Evolutionary conservation across 2,329 filamentous ascomycete genomes (phyloP).

Genomic region (Tolypocladium pustulatum): DNA sequence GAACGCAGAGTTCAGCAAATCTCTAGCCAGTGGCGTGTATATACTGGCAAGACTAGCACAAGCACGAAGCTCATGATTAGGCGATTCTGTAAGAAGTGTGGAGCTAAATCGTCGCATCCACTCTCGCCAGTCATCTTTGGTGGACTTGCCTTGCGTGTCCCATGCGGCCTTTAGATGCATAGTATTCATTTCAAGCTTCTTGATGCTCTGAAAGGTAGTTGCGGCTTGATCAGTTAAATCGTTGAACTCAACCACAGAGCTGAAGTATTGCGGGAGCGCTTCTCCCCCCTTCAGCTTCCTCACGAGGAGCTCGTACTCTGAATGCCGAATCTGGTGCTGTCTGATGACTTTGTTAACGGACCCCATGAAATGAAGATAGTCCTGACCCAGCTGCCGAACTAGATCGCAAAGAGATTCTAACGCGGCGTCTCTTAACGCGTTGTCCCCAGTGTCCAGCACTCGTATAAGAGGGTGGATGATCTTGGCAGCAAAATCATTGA

Average conservation of each 20-base stretch:
- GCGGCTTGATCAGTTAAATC: constrained; percentile 76
- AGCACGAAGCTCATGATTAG: constrained; percentile 85
- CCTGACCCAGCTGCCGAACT: constrained; percentile 90
- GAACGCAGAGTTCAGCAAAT: constrained; percentile 96
- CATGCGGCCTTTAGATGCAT: constrained; percentile 94
- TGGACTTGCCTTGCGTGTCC: constrained; percentile 94
- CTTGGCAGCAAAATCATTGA: constrained; percentile 91
- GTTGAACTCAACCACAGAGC: constrained; percentile 70
- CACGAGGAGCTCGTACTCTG: constrained; percentile 85
- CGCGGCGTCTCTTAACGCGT: constrained; percentile 65
- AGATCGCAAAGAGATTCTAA: constrained; percentile 90
- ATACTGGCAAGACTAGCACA: constrained; percentile 86
- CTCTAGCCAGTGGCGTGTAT: constrained; percentile 82
- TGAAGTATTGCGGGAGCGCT: constrained; percentile 83
- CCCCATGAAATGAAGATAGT: constrained; percentile 88
- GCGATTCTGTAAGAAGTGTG: constrained; percentile 86
- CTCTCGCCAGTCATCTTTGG: constrained; percentile 97
- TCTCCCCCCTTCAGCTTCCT: constrained; percentile 92
- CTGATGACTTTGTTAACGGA: constrained; percentile 83
- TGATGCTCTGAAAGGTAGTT: no score
- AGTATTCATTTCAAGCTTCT: constrained; percentile 94
- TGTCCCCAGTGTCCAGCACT: constrained; percentile 65
- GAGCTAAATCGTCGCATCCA: constrained; percentile 97
- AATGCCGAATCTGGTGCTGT: constrained; percentile 71
- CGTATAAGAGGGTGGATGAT: constrained; percentile 90